Evolutionary conservation across 768 basidiomycete species (phyloP), one percentile per base, ranked within the genome.

Genomic region (Termitomyces sp.): DNA sequence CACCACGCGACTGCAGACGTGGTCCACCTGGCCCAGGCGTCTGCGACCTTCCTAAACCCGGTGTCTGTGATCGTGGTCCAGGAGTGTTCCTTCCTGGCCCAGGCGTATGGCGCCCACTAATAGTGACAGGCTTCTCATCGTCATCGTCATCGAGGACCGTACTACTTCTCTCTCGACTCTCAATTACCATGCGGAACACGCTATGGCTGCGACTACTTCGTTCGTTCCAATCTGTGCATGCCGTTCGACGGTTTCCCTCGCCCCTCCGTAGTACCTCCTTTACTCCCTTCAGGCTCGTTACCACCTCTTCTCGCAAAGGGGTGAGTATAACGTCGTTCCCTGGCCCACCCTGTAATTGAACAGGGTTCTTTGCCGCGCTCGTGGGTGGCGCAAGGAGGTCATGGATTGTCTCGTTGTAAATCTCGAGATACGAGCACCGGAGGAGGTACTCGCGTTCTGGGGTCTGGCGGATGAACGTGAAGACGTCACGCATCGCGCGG

Each of bases 191-290:
- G 30, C 94, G 77, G 70, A 98, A 97, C 0, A 98, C 91, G 61
- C 89, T 91, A 68, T 98, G 96, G 74, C 92, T 94, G 34, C 96
- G 79, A 67, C 91, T 94, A 73, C 91, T 94, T 57, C 96, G 75
- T 64, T 94, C 90, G 67, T 99, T 99, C 96, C 96, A 99, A 66
- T 99, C 96, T n/a, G 97, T 99, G 63, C 86, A 91, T 0, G 94
- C 95, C 3, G 94, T 97, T 58, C 93, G 77, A 49, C 96, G 76
- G 64, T 92, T 86, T 3, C 88, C 84, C 68, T 97, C 93, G 5
- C 96, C 96, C 23, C 92, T 76, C 64, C 82, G 79, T 63, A 99
- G 73, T 5, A 98, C 88, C 57, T 91, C 91, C 52, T 85, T 82
- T 14, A 98, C 92, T 39, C 89, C 82, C 63, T 88, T 89, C 28